Evolutionary conservation across 169 alveolate species (phyloP), one percentile per base, ranked within the genome.

Genomic region (Amoebophrya sp.): DNA sequence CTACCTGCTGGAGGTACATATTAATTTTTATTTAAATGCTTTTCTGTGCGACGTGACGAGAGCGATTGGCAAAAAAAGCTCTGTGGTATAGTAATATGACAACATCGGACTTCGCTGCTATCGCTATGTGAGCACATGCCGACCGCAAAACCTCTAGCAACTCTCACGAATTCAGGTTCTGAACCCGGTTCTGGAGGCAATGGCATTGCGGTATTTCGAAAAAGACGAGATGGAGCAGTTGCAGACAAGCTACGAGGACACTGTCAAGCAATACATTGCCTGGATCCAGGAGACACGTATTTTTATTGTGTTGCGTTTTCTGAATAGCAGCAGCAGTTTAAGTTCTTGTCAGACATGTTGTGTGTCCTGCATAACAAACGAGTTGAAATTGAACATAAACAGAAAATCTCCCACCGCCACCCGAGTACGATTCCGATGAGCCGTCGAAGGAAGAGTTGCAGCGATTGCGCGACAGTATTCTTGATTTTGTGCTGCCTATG

Each of bases 221-320:
- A 66, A 66, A 25, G 83, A 66, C 35, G 83, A 66, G 32, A 66
- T 66, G 83, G 83, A 66, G 83, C 83, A 66, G 35, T 25, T 66
- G 83, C 29, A n/a, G 1, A 66, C 83, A 1, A 25, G 39, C 35
- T 66, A 66, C 35, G 83, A 66, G 83, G 83, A 66, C 12, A 66
- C 83, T 2, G 83, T 66, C 32, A 66, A 66, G 83, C 83, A 66
- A 25, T 66, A 66, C 83, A 66, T 66, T 1, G 18, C 1, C 32
- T 66, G 83, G 83, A n/a, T 66, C 12, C 83, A 66, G 83, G 83
- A 66, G 18, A 12, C 54, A 41, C 54, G 54, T 41, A n/a, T n/a
- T n/a, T n/a, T n/a, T n/a, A n/a, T n/a, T n/a, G n/a, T n/a, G n/a
- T n/a, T n/a, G n/a, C n/a, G n/a, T n/a, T n/a, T n/a, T n/a, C n/a